phyloP scores from a whole-genome alignment of 106 monocot genomes.

The Dendrobium nobile region DNA sequence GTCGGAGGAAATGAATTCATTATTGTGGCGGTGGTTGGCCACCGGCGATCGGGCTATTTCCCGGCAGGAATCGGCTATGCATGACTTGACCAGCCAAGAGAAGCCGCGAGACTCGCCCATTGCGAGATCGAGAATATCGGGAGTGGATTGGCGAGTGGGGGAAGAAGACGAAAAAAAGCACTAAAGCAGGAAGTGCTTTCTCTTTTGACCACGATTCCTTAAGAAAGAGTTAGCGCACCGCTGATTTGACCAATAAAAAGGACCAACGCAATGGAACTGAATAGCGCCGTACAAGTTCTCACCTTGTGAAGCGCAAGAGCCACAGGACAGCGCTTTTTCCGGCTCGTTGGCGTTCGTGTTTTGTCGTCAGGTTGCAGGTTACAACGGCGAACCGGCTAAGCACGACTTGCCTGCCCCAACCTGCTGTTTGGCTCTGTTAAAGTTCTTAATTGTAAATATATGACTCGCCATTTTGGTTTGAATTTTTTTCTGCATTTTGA shows the following conservation, averaged over 20 bases:
- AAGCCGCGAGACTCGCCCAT: constrained; percentile 59
- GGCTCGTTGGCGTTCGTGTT: no score
- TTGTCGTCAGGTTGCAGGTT: no score
- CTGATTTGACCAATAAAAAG: background rate
- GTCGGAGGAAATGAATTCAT: constrained; percentile 1
- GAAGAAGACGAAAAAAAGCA: background rate
- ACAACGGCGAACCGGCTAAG: no score
- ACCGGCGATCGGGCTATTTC: constrained; percentile 18
- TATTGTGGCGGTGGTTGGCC: constrained; percentile 1
- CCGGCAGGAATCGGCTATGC: constrained; percentile 59
- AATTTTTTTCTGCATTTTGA: no score
- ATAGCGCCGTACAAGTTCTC: no score
- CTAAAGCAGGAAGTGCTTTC: background rate
- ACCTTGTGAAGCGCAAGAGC: no score
- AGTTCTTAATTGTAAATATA: no score
- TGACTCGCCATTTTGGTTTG: no score
- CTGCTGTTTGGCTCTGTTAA: no score
- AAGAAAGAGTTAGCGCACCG: background rate
- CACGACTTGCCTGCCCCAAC: no score
- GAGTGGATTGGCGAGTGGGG: background rate
- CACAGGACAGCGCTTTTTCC: no score
- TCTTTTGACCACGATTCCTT: background rate
- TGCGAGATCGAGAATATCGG: background rate
- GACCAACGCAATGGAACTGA: background rate
- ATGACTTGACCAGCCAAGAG: constrained; percentile 76